Conservation (phyloP, 2,329 filamentous ascomycete genomes). For the Monosporascus sp. region DNA sequence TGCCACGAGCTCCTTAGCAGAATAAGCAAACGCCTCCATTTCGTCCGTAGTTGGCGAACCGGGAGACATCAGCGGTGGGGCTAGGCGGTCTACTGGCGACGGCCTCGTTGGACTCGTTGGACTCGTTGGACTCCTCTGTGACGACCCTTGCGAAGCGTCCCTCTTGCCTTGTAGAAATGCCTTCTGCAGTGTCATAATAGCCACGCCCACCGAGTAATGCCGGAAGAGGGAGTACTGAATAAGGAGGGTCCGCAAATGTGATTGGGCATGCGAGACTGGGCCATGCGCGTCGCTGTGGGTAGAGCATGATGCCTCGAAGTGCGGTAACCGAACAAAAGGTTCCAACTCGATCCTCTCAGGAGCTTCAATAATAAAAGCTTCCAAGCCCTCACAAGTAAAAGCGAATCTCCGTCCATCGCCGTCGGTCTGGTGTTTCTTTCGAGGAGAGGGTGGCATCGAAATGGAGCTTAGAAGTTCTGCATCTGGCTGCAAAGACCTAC, state of each 20-base stretch:
- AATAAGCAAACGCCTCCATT: slow-evolving; percentile 28
- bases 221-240: slow-evolving; percentile 90
- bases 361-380: slow-evolving; percentile 86
- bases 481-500: slow-evolving; percentile 65
- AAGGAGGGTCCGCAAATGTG: slow-evolving; percentile 71
- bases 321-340: slow-evolving; percentile 79
- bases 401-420: slow-evolving; percentile 78
- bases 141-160: slow-evolving; percentile 27
- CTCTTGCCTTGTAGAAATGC: slow-evolving; percentile 56
- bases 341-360: slow-evolving; percentile 79
- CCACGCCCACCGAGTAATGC: slow-evolving; percentile 84
- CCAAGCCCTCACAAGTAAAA: slow-evolving; percentile 75
- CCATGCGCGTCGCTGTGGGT: slow-evolving; percentile 84
- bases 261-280: slow-evolving; percentile 81
- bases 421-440: slow-evolving; percentile 47
- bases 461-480: slow-evolving; percentile 53
- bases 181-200: slow-evolving; percentile 66
- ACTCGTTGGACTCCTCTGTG: slow-evolving; percentile 22
- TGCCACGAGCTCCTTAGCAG: slow-evolving; percentile 62
- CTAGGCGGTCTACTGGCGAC: slow-evolving; percentile 26
- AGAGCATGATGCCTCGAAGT: slow-evolving; percentile 80
- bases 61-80: slow-evolving; percentile 32
- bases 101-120: slow-evolving; percentile 22
- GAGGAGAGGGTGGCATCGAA: slow-evolving; percentile 44
- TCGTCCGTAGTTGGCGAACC: slow-evolving; percentile 24